phyloP scores from a whole-genome alignment of 768 basidiomycete genomes.

The Lactarius evosmus region DNA sequence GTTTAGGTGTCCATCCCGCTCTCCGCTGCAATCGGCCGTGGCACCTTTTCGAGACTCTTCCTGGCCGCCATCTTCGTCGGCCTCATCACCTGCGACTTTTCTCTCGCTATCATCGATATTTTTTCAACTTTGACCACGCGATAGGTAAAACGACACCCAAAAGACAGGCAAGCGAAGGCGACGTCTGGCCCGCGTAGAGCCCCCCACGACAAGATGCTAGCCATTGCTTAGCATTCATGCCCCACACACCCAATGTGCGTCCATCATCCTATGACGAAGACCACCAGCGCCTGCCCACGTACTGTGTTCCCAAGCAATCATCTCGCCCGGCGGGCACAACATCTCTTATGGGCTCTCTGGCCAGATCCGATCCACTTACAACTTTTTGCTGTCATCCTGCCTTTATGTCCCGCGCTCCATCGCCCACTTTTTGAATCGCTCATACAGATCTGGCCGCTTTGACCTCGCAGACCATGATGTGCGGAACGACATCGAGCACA shows the following conservation, averaged over 20 bases:
- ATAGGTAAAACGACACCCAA: slow-evolving; percentile 54
- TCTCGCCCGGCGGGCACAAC: slow-evolving; percentile 63
- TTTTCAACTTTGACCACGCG: slow-evolving; percentile 47
- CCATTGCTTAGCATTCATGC: slow-evolving; percentile 65
- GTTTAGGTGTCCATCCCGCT: slow-evolving; percentile 14
- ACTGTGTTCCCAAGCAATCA: slow-evolving; percentile 34
- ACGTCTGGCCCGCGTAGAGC: slow-evolving; percentile 66
- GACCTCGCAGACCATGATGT: slow-evolving; percentile 64
- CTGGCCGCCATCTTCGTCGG: slow-evolving; percentile 13
- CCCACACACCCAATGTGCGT: slow-evolving; percentile 69
- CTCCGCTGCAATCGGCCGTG: slow-evolving; percentile 24
- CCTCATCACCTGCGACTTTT: slow-evolving; percentile 50
- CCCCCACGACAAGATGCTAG: slow-evolving; percentile 61
- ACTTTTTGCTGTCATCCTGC: slow-evolving; percentile 67
- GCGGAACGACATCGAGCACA: slow-evolving; percentile 76
- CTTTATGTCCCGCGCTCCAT: slow-evolving; percentile 60
- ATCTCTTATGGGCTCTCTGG: slow-evolving; percentile 52
- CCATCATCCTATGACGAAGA: neutral
- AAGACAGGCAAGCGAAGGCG: slow-evolving; percentile 54
- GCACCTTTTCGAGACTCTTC: slow-evolving; percentile 2
- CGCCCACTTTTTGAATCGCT: slow-evolving; percentile 54
- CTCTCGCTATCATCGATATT: slow-evolving; percentile 52
- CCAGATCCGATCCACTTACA: slow-evolving; percentile 55
- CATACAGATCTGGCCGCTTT: slow-evolving; percentile 55
- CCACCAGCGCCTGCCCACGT: neutral